Percentiles rank a stretch among this genome's conserved stretches.
Conservation (phyloP, 257 asterid species). For the Forsythia suspensa region DNA sequence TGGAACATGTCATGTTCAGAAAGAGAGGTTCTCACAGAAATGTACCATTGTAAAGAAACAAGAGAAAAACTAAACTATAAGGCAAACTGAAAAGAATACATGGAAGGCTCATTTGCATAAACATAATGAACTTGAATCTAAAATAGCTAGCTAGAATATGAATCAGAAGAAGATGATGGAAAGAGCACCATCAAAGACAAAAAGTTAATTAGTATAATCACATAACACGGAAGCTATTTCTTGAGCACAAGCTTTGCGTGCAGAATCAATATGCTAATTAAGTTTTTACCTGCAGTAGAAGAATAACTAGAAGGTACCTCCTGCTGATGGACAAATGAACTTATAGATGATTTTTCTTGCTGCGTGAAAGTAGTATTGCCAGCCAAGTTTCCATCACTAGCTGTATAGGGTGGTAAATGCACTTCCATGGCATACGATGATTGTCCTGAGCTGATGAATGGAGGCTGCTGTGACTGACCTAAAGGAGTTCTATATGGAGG, state of each 20-base stretch:
- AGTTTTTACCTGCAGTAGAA: constrained; percentile 95
- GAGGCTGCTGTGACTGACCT: constrained; percentile 50
- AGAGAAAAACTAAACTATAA: neutral
- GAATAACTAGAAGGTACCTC: constrained; percentile 99
- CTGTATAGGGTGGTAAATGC: constrained; percentile 38
- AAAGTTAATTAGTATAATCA: constrained; percentile 13
- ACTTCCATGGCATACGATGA: constrained; percentile 44
- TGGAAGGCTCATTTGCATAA: neutral
- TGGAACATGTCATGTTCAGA: neutral
- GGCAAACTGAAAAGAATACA: neutral
- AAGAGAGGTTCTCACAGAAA: neutral
- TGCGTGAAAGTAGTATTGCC: constrained; percentile 55
- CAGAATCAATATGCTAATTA: constrained; percentile 45
- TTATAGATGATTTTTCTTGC: constrained; percentile 56
- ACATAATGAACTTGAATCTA: neutral
- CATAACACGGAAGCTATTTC: constrained; percentile 34
- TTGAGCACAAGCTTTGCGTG: constrained; percentile 46
- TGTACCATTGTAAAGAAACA: neutral
- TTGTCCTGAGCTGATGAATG: constrained; percentile 46
- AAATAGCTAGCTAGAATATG: neutral
- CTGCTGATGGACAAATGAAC: constrained; percentile 88
- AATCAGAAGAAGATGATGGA: neutral
- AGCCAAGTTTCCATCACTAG: constrained; percentile 54
- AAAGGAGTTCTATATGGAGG: constrained; percentile 37
- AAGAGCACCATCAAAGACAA: neutral